Conservation (phyloP, 169 alveolate species). For the Neospora caninum region DNA sequence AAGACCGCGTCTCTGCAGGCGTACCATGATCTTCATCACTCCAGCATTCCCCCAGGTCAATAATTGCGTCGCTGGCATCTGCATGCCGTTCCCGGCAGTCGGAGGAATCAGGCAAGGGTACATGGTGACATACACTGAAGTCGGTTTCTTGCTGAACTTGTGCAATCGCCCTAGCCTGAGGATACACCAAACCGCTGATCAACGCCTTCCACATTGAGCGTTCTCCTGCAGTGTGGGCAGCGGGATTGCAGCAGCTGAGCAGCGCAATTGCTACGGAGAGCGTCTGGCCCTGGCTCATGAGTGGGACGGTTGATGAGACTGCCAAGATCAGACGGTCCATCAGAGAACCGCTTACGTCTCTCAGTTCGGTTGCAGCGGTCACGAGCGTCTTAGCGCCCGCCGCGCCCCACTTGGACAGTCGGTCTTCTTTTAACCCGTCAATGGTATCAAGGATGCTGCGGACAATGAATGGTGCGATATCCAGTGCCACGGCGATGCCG, state of each 20-base stretch:
- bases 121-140: not conserved
- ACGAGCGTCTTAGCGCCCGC: not conserved
- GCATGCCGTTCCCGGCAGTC: too few species aligned
- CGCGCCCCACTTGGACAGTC: not conserved
- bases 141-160: not conserved
- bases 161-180: not conserved
- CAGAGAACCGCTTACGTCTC: not conserved
- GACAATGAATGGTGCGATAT: not conserved
- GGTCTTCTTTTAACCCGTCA: not conserved
- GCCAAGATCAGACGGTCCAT: not conserved
- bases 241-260: not conserved
- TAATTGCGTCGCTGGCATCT: too few species aligned
- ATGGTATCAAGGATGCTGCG: not conserved
- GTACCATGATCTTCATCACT: not conserved
- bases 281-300: not conserved
- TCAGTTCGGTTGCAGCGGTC: constrained; percentile 16
- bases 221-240: not conserved
- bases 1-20: too few species aligned
- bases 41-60: not conserved
- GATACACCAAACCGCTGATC: not conserved
- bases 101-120: too few species aligned
- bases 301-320: not conserved
- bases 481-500: not conserved
- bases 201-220: not conserved
- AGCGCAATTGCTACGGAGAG: not conserved